Conservation (phyloP, 2,329 filamentous ascomycete species). For the Botrytis tulipae region DNA sequence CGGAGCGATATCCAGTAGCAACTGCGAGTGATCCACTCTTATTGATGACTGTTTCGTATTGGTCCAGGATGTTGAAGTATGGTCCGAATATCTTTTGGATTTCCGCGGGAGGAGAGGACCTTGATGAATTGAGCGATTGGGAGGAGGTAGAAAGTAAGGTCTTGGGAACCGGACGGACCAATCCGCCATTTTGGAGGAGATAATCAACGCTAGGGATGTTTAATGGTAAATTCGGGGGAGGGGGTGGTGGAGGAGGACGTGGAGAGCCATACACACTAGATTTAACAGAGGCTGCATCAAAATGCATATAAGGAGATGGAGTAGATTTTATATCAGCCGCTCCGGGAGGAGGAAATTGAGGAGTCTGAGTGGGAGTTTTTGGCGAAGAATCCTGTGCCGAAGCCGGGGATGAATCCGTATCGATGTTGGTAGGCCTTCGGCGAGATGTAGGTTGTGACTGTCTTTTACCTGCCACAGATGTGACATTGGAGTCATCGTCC, state of each 20-base stretch:
- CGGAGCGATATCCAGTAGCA: constrained; percentile 89
- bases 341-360: constrained; percentile 44
- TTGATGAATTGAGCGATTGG: constrained; percentile 51
- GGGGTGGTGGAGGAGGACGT: constrained; percentile 70
- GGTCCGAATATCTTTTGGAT: constrained; percentile 77
- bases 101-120: constrained; percentile 46
- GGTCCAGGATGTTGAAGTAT: constrained; percentile 78
- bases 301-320: constrained; percentile 38
- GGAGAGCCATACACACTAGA: constrained; percentile 37
- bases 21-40: constrained; percentile 90
- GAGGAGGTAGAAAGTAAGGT: constrained; percentile 60
- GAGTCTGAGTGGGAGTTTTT: constrained; percentile 57
- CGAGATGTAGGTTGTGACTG: constrained; percentile 44
- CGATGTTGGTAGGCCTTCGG: constrained; percentile 28
- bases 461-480: constrained; percentile 42
- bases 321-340: constrained; percentile 33
- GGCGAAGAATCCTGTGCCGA: constrained; percentile 56
- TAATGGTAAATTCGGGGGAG: constrained; percentile 54
- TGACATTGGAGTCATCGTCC: constrained; percentile 41
- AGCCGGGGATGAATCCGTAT: constrained; percentile 45
- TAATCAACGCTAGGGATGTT: constrained; percentile 87
- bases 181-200: constrained; percentile 81
- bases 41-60: constrained; percentile 77
- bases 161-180: constrained; percentile 69
- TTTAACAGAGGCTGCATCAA: constrained; percentile 39